These are phyloP conservation scores for Wickerhamomyces strasburgensis DNA, from an alignment of 805 yeast species.

Conservation along the genomic window DNA sequence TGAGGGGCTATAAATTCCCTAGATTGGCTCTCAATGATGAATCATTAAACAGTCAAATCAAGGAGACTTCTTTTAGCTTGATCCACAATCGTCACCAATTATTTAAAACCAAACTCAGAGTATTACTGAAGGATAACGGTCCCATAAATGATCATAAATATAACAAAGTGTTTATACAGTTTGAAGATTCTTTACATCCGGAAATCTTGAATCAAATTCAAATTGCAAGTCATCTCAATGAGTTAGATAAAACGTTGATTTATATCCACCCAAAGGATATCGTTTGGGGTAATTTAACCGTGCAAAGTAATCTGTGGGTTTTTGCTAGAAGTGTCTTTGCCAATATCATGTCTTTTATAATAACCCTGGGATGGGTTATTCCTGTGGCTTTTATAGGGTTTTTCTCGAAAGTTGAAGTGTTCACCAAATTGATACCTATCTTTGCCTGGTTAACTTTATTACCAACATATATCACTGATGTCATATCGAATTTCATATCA, in stretches of 20 bases:
- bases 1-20: not conserved
- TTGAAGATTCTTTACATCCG: conserved; percentile 51
- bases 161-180: conserved; percentile 57
- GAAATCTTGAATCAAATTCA: conserved; percentile 60
- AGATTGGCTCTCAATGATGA: not conserved
- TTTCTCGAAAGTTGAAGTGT: conserved; percentile 65
- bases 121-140: conserved; percentile 17
- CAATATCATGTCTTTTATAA: conserved; percentile 38
- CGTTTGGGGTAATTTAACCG: conserved; percentile 60
- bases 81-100: conserved; percentile 8
- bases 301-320: conserved; percentile 32
- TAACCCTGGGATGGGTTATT: conserved; percentile 67
- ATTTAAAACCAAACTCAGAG: conserved; percentile 9
- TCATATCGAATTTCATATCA: conserved; percentile 61
- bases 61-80: conserved; percentile 1
- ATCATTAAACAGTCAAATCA: not conserved
- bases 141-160: conserved; percentile 24
- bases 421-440: conserved; percentile 57
- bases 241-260: conserved; percentile 38
- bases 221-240: conserved; percentile 38
- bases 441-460: conserved; percentile 48
- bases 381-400: conserved; percentile 82
- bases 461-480: conserved; percentile 49
- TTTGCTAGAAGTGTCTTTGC: conserved; percentile 40
- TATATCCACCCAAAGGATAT: conserved; percentile 65